A percentile compares a stretch with the other conserved stretches of the same genome.
phyloP scores from a whole-genome alignment of 139 green algal species.

The Gonium pectorale region DNA sequence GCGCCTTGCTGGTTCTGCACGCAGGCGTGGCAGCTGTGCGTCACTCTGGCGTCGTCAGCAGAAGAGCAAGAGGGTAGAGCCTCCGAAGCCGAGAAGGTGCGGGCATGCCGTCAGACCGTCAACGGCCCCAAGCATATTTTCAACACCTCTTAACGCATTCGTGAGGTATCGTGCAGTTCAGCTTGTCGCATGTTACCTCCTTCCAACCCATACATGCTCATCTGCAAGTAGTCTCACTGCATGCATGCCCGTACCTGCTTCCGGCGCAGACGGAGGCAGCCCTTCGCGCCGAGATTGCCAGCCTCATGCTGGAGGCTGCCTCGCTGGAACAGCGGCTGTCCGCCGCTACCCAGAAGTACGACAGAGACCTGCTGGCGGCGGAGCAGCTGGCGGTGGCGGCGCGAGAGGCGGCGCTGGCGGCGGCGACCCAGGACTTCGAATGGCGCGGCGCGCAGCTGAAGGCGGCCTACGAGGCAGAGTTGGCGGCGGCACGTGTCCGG shows the following conservation, averaged over 20 bases:
- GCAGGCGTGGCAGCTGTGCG: constrained; percentile 32
- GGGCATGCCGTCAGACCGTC: too few species aligned
- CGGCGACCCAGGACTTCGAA: constrained; percentile 7
- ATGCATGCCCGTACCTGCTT: too few species aligned
- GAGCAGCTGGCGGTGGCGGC: constrained; percentile 36
- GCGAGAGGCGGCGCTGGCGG: constrained; percentile 22
- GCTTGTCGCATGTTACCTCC: too few species aligned
- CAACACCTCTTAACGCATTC: too few species aligned
- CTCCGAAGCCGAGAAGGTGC: neutral
- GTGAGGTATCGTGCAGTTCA: too few species aligned
- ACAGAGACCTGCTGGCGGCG: constrained; percentile 17
- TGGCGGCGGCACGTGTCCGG: neutral
- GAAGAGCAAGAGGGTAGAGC: neutral
- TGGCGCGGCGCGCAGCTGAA: neutral
- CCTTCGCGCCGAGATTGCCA: neutral
- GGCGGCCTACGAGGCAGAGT: neutral
- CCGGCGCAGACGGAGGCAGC: neutral
- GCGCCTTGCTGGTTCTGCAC: too few species aligned
- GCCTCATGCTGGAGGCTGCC: neutral
- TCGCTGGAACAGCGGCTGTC: constrained; percentile 31
- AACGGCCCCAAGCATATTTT: too few species aligned
- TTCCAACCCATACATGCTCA: too few species aligned
- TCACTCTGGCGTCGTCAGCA: too few species aligned
- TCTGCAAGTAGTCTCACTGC: too few species aligned
- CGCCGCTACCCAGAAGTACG: neutral